A percentile compares a stretch with the other conserved stretches of the same genome.
Conservation (phyloP, 306 rosid genomes). For the Quercus rubra region DNA sequence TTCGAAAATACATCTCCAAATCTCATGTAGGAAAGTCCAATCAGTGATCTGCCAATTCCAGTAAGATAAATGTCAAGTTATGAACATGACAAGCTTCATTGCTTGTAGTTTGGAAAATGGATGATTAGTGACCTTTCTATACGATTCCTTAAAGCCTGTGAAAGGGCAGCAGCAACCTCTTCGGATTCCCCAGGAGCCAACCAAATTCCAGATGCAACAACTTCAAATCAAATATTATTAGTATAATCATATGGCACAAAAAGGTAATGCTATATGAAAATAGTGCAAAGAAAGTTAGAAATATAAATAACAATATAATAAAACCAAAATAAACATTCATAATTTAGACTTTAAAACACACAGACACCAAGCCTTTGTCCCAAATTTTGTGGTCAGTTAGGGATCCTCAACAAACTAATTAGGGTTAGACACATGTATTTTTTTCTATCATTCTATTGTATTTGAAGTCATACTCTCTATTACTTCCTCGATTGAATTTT, state of each 20-base stretch:
- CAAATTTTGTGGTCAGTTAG: too few species aligned
- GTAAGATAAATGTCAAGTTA: constrained; percentile 27
- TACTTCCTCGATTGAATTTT: too few species aligned
- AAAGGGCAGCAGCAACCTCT: constrained; percentile 92
- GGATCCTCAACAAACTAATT: too few species aligned
- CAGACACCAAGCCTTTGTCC: too few species aligned
- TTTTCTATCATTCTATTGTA: too few species aligned
- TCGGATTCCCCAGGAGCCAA: constrained; percentile 96
- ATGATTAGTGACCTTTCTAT: constrained; percentile 65
- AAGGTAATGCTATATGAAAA: background rate
- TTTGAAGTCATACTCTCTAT: too few species aligned
- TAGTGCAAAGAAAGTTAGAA: background rate
- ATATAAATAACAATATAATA: background rate
- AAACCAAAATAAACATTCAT: background rate
- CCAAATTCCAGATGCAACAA: constrained; percentile 92
- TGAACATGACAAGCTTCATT: constrained; percentile 24
- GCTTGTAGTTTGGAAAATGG: constrained; percentile 9
- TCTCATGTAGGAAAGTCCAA: constrained; percentile 78
- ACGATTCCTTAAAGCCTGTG: constrained; percentile 87
- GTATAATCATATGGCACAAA: constrained; percentile 6
- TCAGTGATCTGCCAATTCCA: constrained; percentile 59
- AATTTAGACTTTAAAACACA: background rate
- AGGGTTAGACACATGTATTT: too few species aligned
- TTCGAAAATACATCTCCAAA: constrained; percentile 94
- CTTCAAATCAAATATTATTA: constrained; percentile 33